These are phyloP conservation scores for sweet orange (Citrus sinensis) DNA, from an alignment of 345 rosid species.

Conservation along the genomic window DNA sequence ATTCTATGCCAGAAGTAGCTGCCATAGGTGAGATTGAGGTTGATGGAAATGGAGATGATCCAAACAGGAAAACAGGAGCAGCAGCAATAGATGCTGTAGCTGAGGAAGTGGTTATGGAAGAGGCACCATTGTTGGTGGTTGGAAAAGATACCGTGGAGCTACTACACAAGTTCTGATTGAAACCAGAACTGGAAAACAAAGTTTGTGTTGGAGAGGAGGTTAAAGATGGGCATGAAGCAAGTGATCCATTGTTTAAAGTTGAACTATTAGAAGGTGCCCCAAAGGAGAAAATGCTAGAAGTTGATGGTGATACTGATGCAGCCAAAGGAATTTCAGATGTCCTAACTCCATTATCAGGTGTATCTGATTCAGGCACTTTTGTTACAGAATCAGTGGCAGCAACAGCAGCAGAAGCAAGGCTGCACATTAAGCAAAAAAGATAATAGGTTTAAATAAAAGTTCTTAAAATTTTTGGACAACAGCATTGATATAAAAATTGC, in stretches of 20 bases:
- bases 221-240: conserved; percentile 28
- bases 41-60: conserved; percentile 36
- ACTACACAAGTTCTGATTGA: conserved; percentile 31
- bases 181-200: conserved; percentile 21
- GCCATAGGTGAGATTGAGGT: conserved; percentile 30
- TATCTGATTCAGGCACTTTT: conserved; percentile 39
- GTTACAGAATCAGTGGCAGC: conserved; percentile 26
- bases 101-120: conserved; percentile 23
- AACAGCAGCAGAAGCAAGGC: conserved; percentile 34
- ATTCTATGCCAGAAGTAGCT: conserved; percentile 22
- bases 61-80: conserved; percentile 40
- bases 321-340: conserved; percentile 30
- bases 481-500: background rate
- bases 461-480: background rate
- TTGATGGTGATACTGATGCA: conserved; percentile 33
- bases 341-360: conserved; percentile 23
- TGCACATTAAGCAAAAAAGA: conserved; percentile 31
- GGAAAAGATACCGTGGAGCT: conserved; percentile 20
- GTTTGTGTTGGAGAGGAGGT: conserved; percentile 27
- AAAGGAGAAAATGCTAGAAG: conserved; percentile 40
- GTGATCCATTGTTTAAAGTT: conserved; percentile 39
- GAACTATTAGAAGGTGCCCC: conserved; percentile 31
- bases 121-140: conserved; percentile 14
- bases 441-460: background rate
- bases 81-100: conserved; percentile 36